phyloP scores from a whole-genome alignment of 805 yeast species.

The Diddensiella santjacobensis region DNA sequence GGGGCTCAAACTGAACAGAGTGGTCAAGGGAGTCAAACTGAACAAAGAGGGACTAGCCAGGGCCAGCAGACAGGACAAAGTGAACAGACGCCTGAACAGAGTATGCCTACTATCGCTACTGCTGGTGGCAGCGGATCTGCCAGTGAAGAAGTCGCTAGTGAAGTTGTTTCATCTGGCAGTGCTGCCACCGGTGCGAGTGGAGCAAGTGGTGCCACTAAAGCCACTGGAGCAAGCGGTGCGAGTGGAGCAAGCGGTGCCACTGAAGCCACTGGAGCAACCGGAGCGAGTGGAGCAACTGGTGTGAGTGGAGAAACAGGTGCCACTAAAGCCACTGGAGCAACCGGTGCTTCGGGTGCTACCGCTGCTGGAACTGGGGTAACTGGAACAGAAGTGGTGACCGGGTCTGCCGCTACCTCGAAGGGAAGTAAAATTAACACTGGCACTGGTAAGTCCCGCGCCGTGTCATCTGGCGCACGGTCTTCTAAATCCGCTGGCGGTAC shows the following conservation, averaged over 20 bases:
- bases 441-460: too few relatives aligned
- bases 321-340: conserved; percentile 6
- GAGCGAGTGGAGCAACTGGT: conserved; percentile 11
- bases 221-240: conserved; percentile 3
- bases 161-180: conserved; percentile 2
- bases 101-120: conserved; percentile 9
- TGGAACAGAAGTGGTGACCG: too few relatives aligned
- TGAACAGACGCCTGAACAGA: too few relatives aligned
- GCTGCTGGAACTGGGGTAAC: neutral
- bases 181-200: conserved; percentile 4
- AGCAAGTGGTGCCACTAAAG: conserved; percentile 3
- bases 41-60: neutral
- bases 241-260: conserved; percentile 8
- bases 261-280: conserved; percentile 13
- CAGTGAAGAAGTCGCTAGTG: conserved; percentile 21
- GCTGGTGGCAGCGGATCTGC: conserved; percentile 36
- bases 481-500: too few relatives aligned
- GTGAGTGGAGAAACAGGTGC: conserved; percentile 8
- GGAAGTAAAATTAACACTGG: too few relatives aligned
- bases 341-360: conserved; percentile 6
- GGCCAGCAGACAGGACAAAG: neutral
- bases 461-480: too few relatives aligned
- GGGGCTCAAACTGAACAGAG: neutral
- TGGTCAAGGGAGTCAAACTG: neutral
- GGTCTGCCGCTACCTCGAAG: too few relatives aligned